These are phyloP conservation scores for Rugonectria rugulosa DNA, from an alignment of 2,329 filamentous ascomycete genomes.

Conservation along the genomic window DNA sequence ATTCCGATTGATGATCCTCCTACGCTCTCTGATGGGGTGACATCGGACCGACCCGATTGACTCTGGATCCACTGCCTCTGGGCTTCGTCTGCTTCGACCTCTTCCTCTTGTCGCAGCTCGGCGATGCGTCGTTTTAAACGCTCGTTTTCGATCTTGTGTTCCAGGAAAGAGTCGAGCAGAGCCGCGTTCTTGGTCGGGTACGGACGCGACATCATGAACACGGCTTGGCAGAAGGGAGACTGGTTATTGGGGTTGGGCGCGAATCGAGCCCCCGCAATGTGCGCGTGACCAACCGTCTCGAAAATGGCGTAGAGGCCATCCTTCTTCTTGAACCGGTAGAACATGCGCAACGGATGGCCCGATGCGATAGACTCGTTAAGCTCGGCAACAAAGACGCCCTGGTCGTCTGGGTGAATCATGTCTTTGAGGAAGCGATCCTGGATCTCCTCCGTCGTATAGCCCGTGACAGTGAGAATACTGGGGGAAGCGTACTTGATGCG, in stretches of 20 bases:
- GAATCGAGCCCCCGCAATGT: conserved; percentile 76
- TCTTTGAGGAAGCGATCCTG: conserved; percentile 80
- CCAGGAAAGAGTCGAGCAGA: conserved; percentile 89
- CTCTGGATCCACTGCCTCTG: conserved; percentile 67
- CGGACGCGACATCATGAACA: conserved; percentile 91
- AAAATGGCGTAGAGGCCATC: conserved; percentile 81
- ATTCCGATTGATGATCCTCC: conserved; percentile 45
- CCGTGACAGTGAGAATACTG: conserved; percentile 76
- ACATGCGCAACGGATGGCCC: conserved; percentile 81
- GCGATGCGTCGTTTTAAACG: conserved; percentile 83
- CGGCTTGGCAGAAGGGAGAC: conserved; percentile 80
- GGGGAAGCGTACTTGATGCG: conserved; percentile 87
- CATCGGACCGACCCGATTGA: conserved; percentile 63
- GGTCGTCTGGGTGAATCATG: conserved; percentile 86
- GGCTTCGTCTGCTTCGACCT: conserved; percentile 76
- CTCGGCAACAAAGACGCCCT: conserved; percentile 82
- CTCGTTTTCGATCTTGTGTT: conserved; percentile 97
- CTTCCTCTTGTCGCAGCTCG: conserved; percentile 85
- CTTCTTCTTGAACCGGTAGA: conserved; percentile 81
- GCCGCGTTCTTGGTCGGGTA: conserved; percentile 89
- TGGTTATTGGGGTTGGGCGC: conserved; percentile 69
- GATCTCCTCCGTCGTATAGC: conserved; percentile 75
- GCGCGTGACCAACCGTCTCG: conserved; percentile 91
- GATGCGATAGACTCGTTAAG: conserved; percentile 89
- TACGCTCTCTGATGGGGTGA: conserved; percentile 58